Base-by-base conservation (phyloP, 495 filamentous ascomycete genomes). In the Cenococcum geophilum region DNA sequence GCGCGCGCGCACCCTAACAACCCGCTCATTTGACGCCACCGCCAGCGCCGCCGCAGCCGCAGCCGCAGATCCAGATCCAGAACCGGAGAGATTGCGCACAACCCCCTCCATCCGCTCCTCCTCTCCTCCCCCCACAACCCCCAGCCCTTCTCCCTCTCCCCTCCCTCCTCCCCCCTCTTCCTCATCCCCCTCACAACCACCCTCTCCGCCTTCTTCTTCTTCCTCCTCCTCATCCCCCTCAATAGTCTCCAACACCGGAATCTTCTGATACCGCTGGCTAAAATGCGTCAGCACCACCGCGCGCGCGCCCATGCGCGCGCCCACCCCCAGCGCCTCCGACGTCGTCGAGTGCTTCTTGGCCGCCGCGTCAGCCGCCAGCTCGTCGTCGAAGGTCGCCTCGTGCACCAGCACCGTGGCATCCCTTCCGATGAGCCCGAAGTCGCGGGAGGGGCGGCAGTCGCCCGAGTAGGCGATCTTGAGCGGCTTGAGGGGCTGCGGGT, bases 331-430 rank as follows among this genome's bases (percentile, higher is more conserved):
- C 14, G 93, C 93, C 74, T 97, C 93, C 16, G 80, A 76, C 40
- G 86, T 85, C 6, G 93, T 98, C 20, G 80, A 88, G 73, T 98
- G 93, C 68, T 86, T 92, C 80, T 98, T 98, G 37, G 89, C 89
- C 1, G 80, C 69, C 11, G 93, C 93, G 54, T 95, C 89, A 4
- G 80, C 84, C 14, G 70, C 43, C 54, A 96, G 78, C 67, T 93
- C 88, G 64, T 95, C 87, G 40, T 92, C 87, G 67, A 98, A 98
- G 0, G 93, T 98, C 60, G 92, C 91, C 79, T 98, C 93, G 76
- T 98, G 93, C 53, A 98, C 82, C 1, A 96, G 79, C 2, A 98
- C 76, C 4, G 91, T 93, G 0, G 88, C 85, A 18, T 82, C 87
- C 12, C 75, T 72, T 20, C 89, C 93, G 51, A 95, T 88, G 16